Percentiles rank a stretch among this genome's conserved stretches.
These are phyloP conservation scores for Casuarina equisetifolia DNA, from an alignment of 306 rosid species.

Conservation along the genomic window DNA sequence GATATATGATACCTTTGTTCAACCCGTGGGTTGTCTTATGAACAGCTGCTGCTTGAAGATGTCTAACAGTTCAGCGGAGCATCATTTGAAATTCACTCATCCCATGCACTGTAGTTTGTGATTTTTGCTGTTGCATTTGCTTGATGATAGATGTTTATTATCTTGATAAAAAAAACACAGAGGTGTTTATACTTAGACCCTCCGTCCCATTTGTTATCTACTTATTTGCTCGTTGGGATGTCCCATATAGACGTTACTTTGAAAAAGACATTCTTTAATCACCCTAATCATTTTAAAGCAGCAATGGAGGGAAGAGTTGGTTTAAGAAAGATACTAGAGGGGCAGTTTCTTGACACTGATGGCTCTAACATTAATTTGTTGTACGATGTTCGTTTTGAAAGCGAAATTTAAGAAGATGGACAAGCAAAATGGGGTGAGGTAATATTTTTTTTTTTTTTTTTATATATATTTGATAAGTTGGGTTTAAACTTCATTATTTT, in stretches of 20 bases:
- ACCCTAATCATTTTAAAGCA: background rate
- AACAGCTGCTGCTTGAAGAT: slow-evolving; percentile 55
- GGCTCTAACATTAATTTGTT: background rate
- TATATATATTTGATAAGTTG: no score
- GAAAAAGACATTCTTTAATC: background rate
- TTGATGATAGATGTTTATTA: background rate
- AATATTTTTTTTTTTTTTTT: no score
- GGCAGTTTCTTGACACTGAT: background rate
- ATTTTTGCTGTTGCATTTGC: slow-evolving; percentile 6
- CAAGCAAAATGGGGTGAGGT: background rate
- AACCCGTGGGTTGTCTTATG: slow-evolving; percentile 32
- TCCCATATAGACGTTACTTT: background rate
- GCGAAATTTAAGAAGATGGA: slow-evolving; percentile 3
- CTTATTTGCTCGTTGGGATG: slow-evolving; percentile 7
- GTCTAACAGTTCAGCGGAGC: slow-evolving; percentile 20
- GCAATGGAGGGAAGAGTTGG: background rate
- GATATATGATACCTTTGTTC: slow-evolving; percentile 21
- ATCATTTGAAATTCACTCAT: slow-evolving; percentile 12
- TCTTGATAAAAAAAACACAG: background rate
- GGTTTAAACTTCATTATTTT: background rate
- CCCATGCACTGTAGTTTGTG: slow-evolving; percentile 4
- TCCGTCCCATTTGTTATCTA: background rate
- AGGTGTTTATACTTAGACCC: background rate
- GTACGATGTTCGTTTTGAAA: no score
- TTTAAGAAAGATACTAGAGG: background rate